Evolutionary conservation across 73 alveolate genomes (phyloP).

Genomic region (Uronychia setigera): DNA sequence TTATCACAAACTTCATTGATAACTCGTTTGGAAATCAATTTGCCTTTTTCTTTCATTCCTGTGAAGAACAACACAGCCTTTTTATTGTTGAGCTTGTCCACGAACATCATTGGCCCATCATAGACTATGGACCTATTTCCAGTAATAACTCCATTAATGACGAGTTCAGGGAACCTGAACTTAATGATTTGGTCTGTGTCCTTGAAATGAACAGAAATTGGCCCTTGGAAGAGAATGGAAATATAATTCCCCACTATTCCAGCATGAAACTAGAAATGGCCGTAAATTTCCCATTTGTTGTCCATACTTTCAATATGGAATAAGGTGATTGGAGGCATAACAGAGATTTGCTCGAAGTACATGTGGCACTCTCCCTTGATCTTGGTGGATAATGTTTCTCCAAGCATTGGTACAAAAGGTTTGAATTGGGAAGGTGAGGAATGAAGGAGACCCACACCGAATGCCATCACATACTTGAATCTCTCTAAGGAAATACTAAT

Average conservation of each 20-base stretch:
- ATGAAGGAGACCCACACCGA: conserved; percentile 60
- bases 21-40: not conserved
- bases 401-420: conserved; percentile 87
- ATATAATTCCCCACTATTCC: not conserved
- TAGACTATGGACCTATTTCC: not conserved
- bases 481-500: conserved; percentile 64
- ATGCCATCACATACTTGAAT: conserved; percentile 62
- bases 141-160: not conserved
- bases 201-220: not conserved
- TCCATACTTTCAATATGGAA: conserved; percentile 54
- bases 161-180: not conserved
- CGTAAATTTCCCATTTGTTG: not conserved
- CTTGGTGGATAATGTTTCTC: conserved; percentile 80
- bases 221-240: not conserved
- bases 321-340: conserved; percentile 83
- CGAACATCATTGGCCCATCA: conserved; percentile 1
- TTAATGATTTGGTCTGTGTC: not conserved
- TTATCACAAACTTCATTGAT: not conserved
- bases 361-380: conserved; percentile 64
- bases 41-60: not conserved
- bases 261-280: not conserved
- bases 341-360: conserved; percentile 82
- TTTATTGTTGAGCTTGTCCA: not conserved
- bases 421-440: conserved; percentile 28
- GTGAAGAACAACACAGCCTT: not conserved